Conservation (phyloP, 2,329 filamentous ascomycete genomes). For the Chrysosporium queenslandicum region DNA sequence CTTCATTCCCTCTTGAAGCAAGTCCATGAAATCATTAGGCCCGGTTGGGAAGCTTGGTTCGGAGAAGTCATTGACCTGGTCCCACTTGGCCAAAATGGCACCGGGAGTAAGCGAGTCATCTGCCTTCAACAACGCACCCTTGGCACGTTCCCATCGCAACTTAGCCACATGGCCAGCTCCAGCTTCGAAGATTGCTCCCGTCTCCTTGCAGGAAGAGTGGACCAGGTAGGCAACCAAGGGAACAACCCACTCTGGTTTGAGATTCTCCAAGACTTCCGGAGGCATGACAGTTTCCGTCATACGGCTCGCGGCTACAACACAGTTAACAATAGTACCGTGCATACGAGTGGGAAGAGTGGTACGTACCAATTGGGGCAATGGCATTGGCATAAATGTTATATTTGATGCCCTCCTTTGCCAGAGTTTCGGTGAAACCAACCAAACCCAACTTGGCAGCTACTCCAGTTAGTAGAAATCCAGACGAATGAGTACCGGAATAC, state of each 20-base stretch:
- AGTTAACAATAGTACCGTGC: slow-evolving; percentile 11
- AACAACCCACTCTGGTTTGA: slow-evolving; percentile 91
- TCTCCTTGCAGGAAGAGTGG: slow-evolving; percentile 73
- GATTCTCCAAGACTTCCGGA: slow-evolving; percentile 72
- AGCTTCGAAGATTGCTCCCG: slow-evolving; percentile 82
- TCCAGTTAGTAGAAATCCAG: slow-evolving; percentile 23
- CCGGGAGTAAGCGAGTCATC: slow-evolving; percentile 81
- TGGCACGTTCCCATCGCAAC: slow-evolving; percentile 87
- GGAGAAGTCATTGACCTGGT: slow-evolving; percentile 76
- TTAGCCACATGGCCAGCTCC: slow-evolving; percentile 89
- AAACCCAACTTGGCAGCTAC: slow-evolving; percentile 81
- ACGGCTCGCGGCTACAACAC: slow-evolving; percentile 62
- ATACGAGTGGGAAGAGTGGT: background rate
- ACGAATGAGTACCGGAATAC: slow-evolving; percentile 16
- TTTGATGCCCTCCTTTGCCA: slow-evolving; percentile 93
- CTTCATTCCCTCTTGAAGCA: slow-evolving; percentile 76
- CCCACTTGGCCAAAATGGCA: slow-evolving; percentile 82
- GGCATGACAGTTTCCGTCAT: slow-evolving; percentile 96
- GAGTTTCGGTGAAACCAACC: slow-evolving; percentile 94
- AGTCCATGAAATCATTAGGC: slow-evolving; percentile 73
- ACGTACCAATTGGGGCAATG: slow-evolving; percentile 68
- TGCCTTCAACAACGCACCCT: slow-evolving; percentile 78
- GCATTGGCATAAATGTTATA: slow-evolving; percentile 96
- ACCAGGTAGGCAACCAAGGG: slow-evolving; percentile 81
- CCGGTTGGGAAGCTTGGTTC: slow-evolving; percentile 72